Percentiles rank a stretch among this genome's conserved stretches.
phyloP scores from a whole-genome alignment of 768 basidiomycete species.

The Collybia sp. region DNA sequence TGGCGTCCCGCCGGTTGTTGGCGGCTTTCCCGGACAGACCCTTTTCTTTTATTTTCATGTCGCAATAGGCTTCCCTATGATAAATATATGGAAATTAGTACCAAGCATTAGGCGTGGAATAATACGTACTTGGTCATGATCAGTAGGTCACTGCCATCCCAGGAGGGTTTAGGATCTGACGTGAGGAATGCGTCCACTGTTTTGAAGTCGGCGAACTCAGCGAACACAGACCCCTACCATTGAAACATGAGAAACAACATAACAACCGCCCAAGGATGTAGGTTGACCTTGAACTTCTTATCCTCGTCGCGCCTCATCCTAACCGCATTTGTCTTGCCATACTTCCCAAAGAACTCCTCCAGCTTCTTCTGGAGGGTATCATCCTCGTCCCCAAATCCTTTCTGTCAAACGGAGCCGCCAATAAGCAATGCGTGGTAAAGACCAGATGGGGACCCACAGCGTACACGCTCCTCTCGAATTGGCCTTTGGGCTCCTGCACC shows the following conservation, averaged over 20 bases:
- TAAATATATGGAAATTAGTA: background rate
- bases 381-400: conserved; percentile 77
- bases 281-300: conserved; percentile 80
- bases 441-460: conserved; percentile 52
- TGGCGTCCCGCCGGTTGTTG: conserved; percentile 48
- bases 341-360: conserved; percentile 77
- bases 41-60: conserved; percentile 96
- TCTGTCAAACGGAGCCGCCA: conserved; percentile 39
- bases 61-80: conserved; percentile 75
- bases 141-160: conserved; percentile 69
- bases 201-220: conserved; percentile 74
- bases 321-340: conserved; percentile 75
- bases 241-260: background rate
- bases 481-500: conserved; percentile 70
- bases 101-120: background rate
- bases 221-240: conserved; percentile 83
- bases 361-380: conserved; percentile 64
- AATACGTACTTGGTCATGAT: conserved; percentile 81
- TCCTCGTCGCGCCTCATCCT: conserved; percentile 83
- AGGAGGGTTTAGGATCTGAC: conserved; percentile 78
- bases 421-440: background rate
- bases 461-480: conserved; percentile 83
- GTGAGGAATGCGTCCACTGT: conserved; percentile 72
- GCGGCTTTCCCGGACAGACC: conserved; percentile 76
- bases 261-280: background rate